phyloP scores from a whole-genome alignment of 2,329 filamentous ascomycete genomes.

The Tolypocladium paradoxum region DNA sequence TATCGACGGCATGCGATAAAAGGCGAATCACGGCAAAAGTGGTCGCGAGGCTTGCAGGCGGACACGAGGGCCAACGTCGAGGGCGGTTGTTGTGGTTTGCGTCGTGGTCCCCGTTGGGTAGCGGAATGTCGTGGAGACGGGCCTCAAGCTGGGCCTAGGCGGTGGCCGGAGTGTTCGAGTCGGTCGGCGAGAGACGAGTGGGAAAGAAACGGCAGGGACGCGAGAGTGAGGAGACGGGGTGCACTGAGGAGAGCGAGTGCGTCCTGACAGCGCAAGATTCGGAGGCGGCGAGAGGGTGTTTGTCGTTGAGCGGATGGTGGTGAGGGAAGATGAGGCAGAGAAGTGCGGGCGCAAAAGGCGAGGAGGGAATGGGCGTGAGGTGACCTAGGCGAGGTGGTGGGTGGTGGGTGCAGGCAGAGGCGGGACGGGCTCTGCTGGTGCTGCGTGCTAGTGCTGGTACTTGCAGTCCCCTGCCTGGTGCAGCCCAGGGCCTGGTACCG shows the following conservation, averaged over 20 bases:
- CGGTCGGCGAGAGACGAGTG: not conserved
- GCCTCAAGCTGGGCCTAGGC: not conserved
- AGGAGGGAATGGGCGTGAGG: conserved; percentile 1
- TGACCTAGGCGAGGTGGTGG: conserved; percentile 1
- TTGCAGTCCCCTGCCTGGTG: not conserved
- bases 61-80: not conserved
- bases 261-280: not conserved
- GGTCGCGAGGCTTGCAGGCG: not conserved
- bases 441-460: not conserved
- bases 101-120: conserved; percentile 2
- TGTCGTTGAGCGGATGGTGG: not conserved
- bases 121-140: conserved; percentile 4
- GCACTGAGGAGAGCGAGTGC: not conserved
- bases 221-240: not conserved
- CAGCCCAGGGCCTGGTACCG: not conserved
- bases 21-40: not conserved
- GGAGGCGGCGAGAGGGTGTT: not conserved
- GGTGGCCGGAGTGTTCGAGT: not conserved
- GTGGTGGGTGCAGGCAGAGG: conserved; percentile 1
- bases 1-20: conserved; percentile 3
- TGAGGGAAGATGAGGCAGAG: conserved; percentile 1
- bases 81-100: not conserved
- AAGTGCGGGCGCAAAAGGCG: conserved; percentile 3
- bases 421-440: not conserved
- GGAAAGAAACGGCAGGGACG: not conserved